Evolutionary conservation across 2,329 filamentous ascomycete species (phyloP).

Genomic region (Amesomyces nigricolor): DNA sequence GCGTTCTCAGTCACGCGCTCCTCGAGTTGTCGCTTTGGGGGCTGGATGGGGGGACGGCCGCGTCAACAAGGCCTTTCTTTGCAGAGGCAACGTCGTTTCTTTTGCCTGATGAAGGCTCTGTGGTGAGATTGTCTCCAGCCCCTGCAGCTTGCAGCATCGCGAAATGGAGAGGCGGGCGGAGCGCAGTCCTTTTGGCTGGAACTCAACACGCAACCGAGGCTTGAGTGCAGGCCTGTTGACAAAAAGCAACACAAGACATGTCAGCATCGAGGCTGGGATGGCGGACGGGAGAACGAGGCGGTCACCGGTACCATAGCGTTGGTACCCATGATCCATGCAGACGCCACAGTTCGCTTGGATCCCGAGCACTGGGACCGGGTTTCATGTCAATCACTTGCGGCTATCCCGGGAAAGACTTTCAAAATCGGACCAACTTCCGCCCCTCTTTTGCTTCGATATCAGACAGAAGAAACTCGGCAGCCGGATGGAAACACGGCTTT

Average conservation of each 20-base stretch:
- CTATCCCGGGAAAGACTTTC: constrained; percentile 13
- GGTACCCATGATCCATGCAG: constrained; percentile 11
- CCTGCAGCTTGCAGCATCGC: constrained; percentile 15
- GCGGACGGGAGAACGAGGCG: constrained; percentile 8
- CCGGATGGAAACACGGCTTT: not conserved
- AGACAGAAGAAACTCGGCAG: not conserved
- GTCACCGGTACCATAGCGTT: constrained; percentile 1
- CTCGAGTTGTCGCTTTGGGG: constrained; percentile 2
- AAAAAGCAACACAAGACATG: not conserved
- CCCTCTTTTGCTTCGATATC: not conserved
- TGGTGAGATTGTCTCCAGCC: constrained; percentile 3
- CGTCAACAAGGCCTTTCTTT: not conserved
- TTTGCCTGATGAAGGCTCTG: constrained; percentile 4
- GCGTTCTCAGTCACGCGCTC: not conserved
- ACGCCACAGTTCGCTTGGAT: constrained; percentile 14
- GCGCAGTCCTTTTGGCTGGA: not conserved
- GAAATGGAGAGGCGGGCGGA: constrained; percentile 5
- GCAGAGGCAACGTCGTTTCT: constrained; percentile 9
- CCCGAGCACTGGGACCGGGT: constrained; percentile 18
- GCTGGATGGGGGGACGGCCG: constrained; percentile 8
- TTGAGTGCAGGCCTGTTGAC: not conserved
- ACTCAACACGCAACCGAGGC: constrained; percentile 10
- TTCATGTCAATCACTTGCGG: constrained; percentile 16
- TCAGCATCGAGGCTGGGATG: constrained; percentile 8
- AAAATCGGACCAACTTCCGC: not conserved